Conservation (phyloP, 495 filamentous ascomycete genomes). For the Xylaria sp. region DNA sequence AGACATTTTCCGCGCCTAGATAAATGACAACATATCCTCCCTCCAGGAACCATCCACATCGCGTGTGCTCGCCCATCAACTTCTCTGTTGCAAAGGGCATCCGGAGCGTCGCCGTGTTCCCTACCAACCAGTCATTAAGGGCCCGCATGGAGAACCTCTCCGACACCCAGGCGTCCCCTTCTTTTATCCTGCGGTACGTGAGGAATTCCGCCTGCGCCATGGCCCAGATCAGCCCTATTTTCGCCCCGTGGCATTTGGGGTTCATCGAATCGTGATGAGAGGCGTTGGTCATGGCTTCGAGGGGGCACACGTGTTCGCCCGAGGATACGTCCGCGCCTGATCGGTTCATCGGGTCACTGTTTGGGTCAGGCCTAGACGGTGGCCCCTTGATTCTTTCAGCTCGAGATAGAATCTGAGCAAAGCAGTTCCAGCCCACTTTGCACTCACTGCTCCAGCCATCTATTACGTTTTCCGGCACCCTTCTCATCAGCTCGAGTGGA, state of each 20-base stretch:
- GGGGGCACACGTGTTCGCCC: not conserved
- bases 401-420: not conserved
- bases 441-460: not conserved
- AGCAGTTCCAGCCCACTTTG: not conserved
- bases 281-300: not conserved
- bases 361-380: not conserved
- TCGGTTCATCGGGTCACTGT: too few species aligned
- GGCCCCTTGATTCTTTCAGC: not conserved
- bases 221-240: not conserved
- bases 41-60: not conserved
- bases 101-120: not conserved
- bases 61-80: not conserved
- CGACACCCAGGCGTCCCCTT: not conserved
- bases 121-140: not conserved
- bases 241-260: not conserved
- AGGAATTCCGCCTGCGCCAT: not conserved
- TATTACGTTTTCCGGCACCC: not conserved
- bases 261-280: not conserved
- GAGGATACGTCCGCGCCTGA: too few species aligned
- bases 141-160: not conserved
- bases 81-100: not conserved
- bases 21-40: not conserved
- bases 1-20: not conserved
- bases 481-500: not conserved
- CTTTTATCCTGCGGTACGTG: not conserved